These are phyloP conservation scores for Spinacia oleracea DNA, from an alignment of 179 eudicot genomes.

Conservation along the genomic window DNA sequence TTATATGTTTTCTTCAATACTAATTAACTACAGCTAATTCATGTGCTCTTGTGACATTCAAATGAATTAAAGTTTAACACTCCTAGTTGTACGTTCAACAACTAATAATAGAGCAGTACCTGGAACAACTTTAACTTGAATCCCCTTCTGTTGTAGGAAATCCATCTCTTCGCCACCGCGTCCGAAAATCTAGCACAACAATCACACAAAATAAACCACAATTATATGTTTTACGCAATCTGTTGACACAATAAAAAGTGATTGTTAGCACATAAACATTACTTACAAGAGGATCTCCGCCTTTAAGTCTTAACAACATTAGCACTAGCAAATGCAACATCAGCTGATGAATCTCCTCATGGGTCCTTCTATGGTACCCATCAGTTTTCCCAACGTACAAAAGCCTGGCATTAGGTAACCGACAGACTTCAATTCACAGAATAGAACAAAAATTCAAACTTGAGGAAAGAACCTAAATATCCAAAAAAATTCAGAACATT, in stretches of 20 bases:
- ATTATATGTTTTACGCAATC: neutral
- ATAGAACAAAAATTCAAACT: too few relatives aligned
- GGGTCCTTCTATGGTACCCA: slow-evolving; percentile 96
- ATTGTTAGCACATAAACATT: neutral
- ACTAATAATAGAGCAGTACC: slow-evolving; percentile 23
- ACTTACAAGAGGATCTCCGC: slow-evolving; percentile 95
- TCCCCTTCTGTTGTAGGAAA: slow-evolving; percentile 85
- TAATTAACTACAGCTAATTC: neutral
- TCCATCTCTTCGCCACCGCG: slow-evolving; percentile 99
- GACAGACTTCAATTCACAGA: too few relatives aligned
- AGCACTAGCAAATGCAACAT: slow-evolving; percentile 90
- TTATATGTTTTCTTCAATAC: neutral
- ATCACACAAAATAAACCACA: neutral
- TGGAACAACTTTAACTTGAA: slow-evolving; percentile 92
- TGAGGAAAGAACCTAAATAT: too few relatives aligned
- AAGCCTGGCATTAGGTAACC: slow-evolving; percentile 60
- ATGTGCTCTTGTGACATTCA: neutral
- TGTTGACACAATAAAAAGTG: neutral
- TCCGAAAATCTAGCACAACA: slow-evolving; percentile 64
- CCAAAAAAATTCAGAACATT: too few relatives aligned
- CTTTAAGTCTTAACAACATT: slow-evolving; percentile 92
- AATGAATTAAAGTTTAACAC: neutral
- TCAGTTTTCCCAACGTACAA: slow-evolving; percentile 97
- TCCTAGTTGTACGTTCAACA: too few relatives aligned
- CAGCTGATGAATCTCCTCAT: slow-evolving; percentile 97